phyloP scores from a whole-genome alignment of 2,329 filamentous ascomycete genomes.

The Raffaelea arxii region DNA sequence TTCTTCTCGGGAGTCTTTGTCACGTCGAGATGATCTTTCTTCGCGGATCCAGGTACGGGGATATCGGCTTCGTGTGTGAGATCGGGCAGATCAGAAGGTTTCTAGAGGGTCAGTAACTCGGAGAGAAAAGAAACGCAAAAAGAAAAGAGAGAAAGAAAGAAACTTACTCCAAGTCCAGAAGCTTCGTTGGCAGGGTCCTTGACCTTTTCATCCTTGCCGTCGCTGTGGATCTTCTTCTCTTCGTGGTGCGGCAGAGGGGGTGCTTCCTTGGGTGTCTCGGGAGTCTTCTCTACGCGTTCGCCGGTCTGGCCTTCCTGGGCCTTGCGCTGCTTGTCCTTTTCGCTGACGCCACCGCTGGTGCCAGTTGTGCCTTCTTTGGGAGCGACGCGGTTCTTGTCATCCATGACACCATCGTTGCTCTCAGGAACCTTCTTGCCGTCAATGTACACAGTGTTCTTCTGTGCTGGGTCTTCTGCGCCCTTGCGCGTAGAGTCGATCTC shows the following conservation, averaged over 20 bases:
- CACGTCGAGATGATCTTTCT: constrained; percentile 54
- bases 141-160: background rate
- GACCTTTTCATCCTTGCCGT: constrained; percentile 28
- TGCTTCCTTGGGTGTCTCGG: constrained; percentile 75
- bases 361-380: constrained; percentile 82
- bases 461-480: constrained; percentile 33
- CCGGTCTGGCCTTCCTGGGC: constrained; percentile 56
- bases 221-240: constrained; percentile 52
- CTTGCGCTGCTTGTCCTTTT: constrained; percentile 71
- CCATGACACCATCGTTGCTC: constrained; percentile 78
- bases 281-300: constrained; percentile 61
- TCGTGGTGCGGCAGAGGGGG: constrained; percentile 76
- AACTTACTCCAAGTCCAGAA: constrained; percentile 48
- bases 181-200: constrained; percentile 30
- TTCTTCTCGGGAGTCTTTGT: too few species aligned
- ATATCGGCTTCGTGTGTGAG: constrained; percentile 66
- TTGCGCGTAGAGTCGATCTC: constrained; percentile 36
- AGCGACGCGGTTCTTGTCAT: constrained; percentile 65
- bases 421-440: constrained; percentile 54
- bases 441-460: constrained; percentile 41
- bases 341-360: constrained; percentile 79
- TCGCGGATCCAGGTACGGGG: constrained; percentile 55
- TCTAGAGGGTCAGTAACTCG: constrained; percentile 37
- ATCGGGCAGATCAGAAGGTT: constrained; percentile 70
- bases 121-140: background rate